Base-by-base conservation (phyloP, 2,329 filamentous ascomycete genomes). In the Ophiognomonia clavigignenti-juglandacearum region DNA sequence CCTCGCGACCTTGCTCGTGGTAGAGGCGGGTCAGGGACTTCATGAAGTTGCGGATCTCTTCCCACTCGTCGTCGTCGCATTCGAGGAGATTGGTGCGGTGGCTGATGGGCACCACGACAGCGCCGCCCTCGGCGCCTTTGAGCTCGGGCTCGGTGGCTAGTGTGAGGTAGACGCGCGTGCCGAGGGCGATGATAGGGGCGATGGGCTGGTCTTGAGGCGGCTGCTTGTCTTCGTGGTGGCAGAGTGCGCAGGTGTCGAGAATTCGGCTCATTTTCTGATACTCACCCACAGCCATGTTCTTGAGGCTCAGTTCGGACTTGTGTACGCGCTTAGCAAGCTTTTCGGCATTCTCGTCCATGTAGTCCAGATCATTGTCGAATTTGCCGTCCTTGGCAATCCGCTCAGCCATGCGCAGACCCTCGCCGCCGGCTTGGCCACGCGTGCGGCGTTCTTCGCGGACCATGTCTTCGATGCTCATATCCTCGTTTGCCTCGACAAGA, bases 21-120 rank as follows among this genome's bases (percentile, higher is more conserved):
- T 97, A 98, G 80, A 96, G 86, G 37, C 92, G 83, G 4, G 86
- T 96, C 18, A 98, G 75, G 49, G 82, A 86, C 71, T 98, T 98
- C 92, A 97, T 97, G 63, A 98, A 98, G 65, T 98, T 98, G 56
- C 93, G 86, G 6, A 98, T 85, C 67, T 98, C 93, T 62, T 98
- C 93, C 95, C 95, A 98, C 64, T 98, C 50, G 61, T 98, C 93
- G 61, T 98, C 92, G 65, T 97, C 92, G 65, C 93, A 98, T 65
- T 96, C 92, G n/a, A 98, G 73, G 0, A 98, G 80, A 63, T 97
- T 98, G 20, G 76, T 82, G 43, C 85, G 84, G 63, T 98, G 93
- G 56, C 90, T 81, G 19, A 93, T 82, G 6, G 93, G 93, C 3
- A 91, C 89, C 52, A 98, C 93, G 48, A 93, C 84, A 6, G 91